Evolutionary conservation across 1,284 basidiomycete genomes (phyloP).

Genomic region (Ustilago nuda): DNA sequence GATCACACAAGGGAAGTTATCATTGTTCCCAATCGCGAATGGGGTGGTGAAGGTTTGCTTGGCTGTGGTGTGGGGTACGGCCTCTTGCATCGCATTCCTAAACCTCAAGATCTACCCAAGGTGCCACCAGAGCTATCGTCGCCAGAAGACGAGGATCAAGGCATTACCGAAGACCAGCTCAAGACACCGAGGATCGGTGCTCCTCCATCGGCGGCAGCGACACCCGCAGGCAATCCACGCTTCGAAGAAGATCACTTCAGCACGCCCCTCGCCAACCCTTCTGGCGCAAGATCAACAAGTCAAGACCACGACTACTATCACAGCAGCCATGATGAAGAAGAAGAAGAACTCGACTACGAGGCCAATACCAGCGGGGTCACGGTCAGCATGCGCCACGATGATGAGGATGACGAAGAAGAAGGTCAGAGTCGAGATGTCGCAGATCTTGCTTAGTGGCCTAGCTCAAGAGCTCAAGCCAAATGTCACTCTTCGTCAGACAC

Average conservation of each 20-base stretch:
- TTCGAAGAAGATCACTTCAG: constrained; percentile 35
- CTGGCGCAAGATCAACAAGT: constrained; percentile 3
- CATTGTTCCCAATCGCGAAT: constrained; percentile 60
- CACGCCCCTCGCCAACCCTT: constrained; percentile 26
- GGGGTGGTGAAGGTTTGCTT: constrained; percentile 66
- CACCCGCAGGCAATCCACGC: constrained; percentile 19
- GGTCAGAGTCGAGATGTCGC: constrained; percentile 1
- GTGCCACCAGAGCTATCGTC: constrained; percentile 36
- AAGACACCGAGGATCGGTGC: constrained; percentile 36
- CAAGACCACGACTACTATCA: constrained; percentile 22
- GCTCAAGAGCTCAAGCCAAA: neutral
- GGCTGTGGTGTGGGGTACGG: constrained; percentile 67
- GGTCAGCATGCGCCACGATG: constrained; percentile 53
- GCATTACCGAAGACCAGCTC: constrained; percentile 26
- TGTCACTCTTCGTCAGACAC: neutral
- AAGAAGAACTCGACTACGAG: constrained; percentile 48
- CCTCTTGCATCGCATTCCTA: constrained; percentile 61
- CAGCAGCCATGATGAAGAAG: constrained; percentile 35
- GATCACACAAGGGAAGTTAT: constrained; percentile 73
- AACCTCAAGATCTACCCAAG: constrained; percentile 56
- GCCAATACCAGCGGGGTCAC: constrained; percentile 51
- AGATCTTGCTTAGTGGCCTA: constrained; percentile 9
- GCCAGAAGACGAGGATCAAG: constrained; percentile 19
- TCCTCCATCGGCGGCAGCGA: constrained; percentile 27
- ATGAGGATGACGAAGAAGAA: constrained; percentile 49